These are phyloP conservation scores for Glaciozyma antarctica DNA, from an alignment of 768 basidiomycete species.

Conservation along the genomic window DNA sequence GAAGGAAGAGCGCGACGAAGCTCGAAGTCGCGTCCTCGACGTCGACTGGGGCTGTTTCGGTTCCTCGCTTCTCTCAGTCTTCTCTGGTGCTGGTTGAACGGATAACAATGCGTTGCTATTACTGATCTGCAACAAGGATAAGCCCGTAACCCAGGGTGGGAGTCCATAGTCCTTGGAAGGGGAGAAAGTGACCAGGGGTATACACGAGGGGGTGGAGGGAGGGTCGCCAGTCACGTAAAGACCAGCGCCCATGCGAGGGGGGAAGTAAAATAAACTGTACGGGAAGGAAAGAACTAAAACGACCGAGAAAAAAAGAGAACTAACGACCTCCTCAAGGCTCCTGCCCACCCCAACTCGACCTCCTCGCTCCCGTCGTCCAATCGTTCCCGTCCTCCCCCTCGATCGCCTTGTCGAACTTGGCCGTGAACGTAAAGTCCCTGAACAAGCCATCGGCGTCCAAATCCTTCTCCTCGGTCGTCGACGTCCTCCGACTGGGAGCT, in stretches of 20 bases:
- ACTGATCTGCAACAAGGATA: too few species aligned
- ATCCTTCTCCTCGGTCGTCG: background rate
- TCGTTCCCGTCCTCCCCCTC: background rate
- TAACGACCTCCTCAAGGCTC: background rate
- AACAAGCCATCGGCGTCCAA: slow-evolving; percentile 1
- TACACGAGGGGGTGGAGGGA: too few species aligned
- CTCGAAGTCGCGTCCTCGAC: too few species aligned
- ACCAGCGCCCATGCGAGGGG: too few species aligned
- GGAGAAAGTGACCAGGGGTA: too few species aligned
- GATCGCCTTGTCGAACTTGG: background rate
- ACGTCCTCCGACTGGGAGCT: background rate
- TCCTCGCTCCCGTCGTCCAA: background rate
- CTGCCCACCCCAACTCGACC: background rate
- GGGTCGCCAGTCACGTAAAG: too few species aligned
- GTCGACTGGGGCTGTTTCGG: too few species aligned
- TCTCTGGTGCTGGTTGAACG: too few species aligned
- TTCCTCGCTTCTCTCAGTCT: too few species aligned
- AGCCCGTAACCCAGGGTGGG: too few species aligned
- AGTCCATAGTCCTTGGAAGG: too few species aligned
- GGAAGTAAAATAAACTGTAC: background rate
- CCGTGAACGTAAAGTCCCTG: slow-evolving; percentile 4
- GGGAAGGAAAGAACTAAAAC: background rate
- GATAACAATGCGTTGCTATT: too few species aligned
- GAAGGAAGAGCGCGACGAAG: background rate
- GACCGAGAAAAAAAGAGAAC: background rate